phyloP scores from a whole-genome alignment of 495 filamentous ascomycete genomes.

The Penicillium canariense region DNA sequence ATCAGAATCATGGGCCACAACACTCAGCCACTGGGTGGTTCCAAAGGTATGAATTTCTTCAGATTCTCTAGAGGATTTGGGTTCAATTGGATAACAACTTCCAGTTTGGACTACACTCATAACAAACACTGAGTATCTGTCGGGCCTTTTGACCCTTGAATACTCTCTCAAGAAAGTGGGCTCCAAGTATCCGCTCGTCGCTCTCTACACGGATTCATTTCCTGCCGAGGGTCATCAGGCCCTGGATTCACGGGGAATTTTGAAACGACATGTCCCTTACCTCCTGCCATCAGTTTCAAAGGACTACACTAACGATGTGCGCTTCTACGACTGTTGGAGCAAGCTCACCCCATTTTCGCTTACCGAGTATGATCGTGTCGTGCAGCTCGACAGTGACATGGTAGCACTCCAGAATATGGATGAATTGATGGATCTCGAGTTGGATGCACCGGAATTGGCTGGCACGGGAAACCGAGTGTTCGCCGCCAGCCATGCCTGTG shows the following conservation, averaged over 20 bases:
- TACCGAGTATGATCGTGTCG: slow-evolving; percentile 66
- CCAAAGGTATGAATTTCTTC: background rate
- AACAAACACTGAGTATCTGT: slow-evolving; percentile 71
- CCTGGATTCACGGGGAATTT: slow-evolving; percentile 61
- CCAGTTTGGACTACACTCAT: slow-evolving; percentile 76
- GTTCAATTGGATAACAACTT: background rate
- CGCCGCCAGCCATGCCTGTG: slow-evolving; percentile 73
- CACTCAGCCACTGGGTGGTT: background rate
- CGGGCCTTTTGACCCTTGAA: slow-evolving; percentile 70
- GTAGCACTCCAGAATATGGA: slow-evolving; percentile 76
- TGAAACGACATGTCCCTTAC: slow-evolving; percentile 58
- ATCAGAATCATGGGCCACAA: background rate
- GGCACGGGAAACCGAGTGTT: slow-evolving; percentile 62
- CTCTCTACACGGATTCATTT: slow-evolving; percentile 71
- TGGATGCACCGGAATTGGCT: slow-evolving; percentile 53
- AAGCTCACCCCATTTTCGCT: slow-evolving; percentile 78
- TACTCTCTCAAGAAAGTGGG: slow-evolving; percentile 57
- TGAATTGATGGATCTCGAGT: slow-evolving; percentile 72
- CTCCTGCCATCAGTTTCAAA: slow-evolving; percentile 57
- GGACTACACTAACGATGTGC: slow-evolving; percentile 59
- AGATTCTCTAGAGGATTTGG: background rate
- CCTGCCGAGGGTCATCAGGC: slow-evolving; percentile 59
- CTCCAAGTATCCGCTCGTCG: slow-evolving; percentile 70
- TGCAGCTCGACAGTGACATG: slow-evolving; percentile 87
- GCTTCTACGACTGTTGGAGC: slow-evolving; percentile 83